Percentiles rank a stretch among this genome's conserved stretches.
Conservation (phyloP, 257 asterid species). For the Phtheirospermum japonicum region DNA sequence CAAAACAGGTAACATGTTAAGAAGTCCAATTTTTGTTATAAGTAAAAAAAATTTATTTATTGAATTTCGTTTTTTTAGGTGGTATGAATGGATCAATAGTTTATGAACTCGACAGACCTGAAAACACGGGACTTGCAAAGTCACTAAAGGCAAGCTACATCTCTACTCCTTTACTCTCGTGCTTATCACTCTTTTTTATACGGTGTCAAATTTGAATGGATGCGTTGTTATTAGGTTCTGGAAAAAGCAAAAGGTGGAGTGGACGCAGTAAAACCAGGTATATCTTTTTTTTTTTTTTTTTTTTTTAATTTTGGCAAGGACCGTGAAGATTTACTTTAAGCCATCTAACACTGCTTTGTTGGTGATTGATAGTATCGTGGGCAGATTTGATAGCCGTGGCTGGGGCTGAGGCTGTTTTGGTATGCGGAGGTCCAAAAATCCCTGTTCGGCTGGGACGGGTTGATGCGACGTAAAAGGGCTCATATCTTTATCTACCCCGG, state of each 20-base stretch:
- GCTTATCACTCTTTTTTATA: background rate
- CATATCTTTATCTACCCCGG: slow-evolving; percentile 18
- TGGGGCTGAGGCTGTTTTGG: slow-evolving; percentile 84
- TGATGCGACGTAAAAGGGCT: slow-evolving; percentile 59
- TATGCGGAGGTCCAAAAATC: slow-evolving; percentile 90
- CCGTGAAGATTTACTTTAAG: slow-evolving; percentile 1
- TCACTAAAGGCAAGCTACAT: slow-evolving; percentile 62
- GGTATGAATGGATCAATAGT: slow-evolving; percentile 95
- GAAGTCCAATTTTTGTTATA: background rate
- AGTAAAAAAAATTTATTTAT: background rate
- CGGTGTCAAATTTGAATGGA: slow-evolving; percentile 29
- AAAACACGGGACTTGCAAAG: slow-evolving; percentile 73
- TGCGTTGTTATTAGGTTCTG: slow-evolving; percentile 63
- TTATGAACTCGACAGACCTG: slow-evolving; percentile 84
- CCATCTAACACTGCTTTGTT: slow-evolving; percentile 19
- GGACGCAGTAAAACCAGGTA: slow-evolving; percentile 65
- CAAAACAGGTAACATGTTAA: slow-evolving; percentile 44
- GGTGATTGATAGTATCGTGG: slow-evolving; percentile 68
- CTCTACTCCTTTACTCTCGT: slow-evolving; percentile 18
- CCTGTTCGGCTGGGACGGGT: slow-evolving; percentile 70
- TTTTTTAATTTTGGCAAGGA: slow-evolving; percentile 10
- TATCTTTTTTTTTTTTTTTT: too few relatives aligned
- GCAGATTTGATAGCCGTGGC: slow-evolving; percentile 88
- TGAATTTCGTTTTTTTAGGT: slow-evolving; percentile 42
- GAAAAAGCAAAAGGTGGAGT: slow-evolving; percentile 67